A percentile compares a stretch with the other conserved stretches of the same genome.
phyloP scores from a whole-genome alignment of 106 monocot species.

The Iris macrosiphon region DNA sequence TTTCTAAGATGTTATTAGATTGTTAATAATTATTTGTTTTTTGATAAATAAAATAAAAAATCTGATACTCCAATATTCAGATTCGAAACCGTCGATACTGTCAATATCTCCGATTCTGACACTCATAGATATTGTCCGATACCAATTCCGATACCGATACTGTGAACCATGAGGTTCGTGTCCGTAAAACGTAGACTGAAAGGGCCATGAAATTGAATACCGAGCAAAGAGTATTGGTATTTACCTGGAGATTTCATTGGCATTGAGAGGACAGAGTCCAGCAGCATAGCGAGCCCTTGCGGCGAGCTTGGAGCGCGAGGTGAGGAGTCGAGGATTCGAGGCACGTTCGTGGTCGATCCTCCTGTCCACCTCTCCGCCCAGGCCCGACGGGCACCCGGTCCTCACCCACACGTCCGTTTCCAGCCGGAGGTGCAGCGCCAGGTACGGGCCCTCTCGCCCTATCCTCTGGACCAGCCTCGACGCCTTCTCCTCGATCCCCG shows the following conservation, averaged over 20 bases:
- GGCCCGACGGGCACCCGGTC: constrained; percentile 39
- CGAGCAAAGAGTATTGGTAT: too few relatives aligned
- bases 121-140: too few relatives aligned
- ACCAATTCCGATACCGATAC: too few relatives aligned
- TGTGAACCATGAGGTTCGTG: too few relatives aligned
- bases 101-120: too few relatives aligned
- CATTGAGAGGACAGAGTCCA: constrained; percentile 47
- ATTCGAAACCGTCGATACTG: too few relatives aligned
- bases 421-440: constrained; percentile 45
- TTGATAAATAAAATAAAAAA: too few relatives aligned
- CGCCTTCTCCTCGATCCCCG: constrained; percentile 32
- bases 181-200: too few relatives aligned
- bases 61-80: too few relatives aligned
- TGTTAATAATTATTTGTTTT: too few relatives aligned
- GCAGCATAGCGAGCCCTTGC: constrained; percentile 24
- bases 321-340: constrained; percentile 26
- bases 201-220: too few relatives aligned
- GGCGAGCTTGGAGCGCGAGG: constrained; percentile 34
- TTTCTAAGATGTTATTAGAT: too few relatives aligned
- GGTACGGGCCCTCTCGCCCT: constrained; percentile 28
- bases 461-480: constrained; percentile 26
- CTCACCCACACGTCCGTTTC: constrained; percentile 59
- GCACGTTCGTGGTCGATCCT: constrained; percentile 20
- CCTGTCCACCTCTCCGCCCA: constrained; percentile 22
- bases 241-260: constrained; percentile 35